Conservation (phyloP, 2,329 filamentous ascomycete genomes). For the Aspergillus ruber region DNA sequence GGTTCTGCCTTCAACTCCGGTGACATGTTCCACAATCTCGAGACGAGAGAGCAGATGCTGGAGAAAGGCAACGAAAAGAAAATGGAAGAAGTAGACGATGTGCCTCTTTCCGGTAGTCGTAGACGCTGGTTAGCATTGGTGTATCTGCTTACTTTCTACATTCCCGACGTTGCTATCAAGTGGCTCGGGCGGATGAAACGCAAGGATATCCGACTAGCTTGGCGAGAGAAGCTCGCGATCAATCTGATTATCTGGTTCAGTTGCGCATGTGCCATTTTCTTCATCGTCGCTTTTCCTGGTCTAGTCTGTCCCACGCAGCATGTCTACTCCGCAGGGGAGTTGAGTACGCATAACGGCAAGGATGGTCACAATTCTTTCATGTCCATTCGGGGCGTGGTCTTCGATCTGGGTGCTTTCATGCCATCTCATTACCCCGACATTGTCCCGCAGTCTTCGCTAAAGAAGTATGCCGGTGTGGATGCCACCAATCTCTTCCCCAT, state of each 20-base stretch:
- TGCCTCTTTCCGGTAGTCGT: conserved; percentile 67
- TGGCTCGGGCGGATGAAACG: conserved; percentile 77
- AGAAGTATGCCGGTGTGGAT: conserved; percentile 80
- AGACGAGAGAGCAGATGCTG: conserved; percentile 88
- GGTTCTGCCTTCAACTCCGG: conserved; percentile 84
- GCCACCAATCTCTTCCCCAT: conserved; percentile 86
- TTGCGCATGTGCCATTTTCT: conserved; percentile 72
- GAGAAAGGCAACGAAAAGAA: conserved; percentile 90
- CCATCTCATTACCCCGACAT: conserved; percentile 71
- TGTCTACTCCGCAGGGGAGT: conserved; percentile 73
- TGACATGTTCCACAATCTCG: conserved; percentile 97
- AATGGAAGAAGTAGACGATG: conserved; percentile 83
- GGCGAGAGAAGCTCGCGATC: conserved; percentile 96
- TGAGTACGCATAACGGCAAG: conserved; percentile 68
- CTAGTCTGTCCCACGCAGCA: conserved; percentile 88
- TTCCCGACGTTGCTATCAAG: conserved; percentile 78
- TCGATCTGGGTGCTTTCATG: conserved; percentile 69
- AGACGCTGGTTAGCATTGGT: conserved; percentile 88
- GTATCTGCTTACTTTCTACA: conserved; percentile 74
- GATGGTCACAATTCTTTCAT: conserved; percentile 59
- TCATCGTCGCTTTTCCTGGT: conserved; percentile 80
- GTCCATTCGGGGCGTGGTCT: conserved; percentile 82
- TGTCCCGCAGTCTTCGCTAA: conserved; percentile 55
- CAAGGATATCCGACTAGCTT: conserved; percentile 85
- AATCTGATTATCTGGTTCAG: conserved; percentile 94